These are phyloP conservation scores for Lentinula novae-zelandiae DNA, from an alignment of 1,284 basidiomycete genomes.

Conservation along the genomic window DNA sequence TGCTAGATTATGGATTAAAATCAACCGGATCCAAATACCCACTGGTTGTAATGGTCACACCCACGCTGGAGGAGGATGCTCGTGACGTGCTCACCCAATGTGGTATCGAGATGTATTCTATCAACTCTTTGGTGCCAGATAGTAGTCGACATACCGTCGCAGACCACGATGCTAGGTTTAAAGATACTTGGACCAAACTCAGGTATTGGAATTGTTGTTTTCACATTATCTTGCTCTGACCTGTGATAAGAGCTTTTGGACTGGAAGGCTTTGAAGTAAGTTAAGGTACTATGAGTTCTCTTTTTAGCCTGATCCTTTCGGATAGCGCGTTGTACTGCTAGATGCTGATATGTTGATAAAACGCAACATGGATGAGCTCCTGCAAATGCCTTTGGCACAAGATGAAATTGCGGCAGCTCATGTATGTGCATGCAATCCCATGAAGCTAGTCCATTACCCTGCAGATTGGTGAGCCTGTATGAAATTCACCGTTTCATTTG, in stretches of 20 bases:
- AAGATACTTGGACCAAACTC: constrained; percentile 90
- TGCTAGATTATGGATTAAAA: constrained; percentile 66
- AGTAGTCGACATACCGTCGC: constrained; percentile 46
- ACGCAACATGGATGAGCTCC: constrained; percentile 89
- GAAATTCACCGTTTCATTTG: constrained; percentile 3
- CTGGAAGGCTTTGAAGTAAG: constrained; percentile 73
- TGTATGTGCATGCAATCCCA: constrained; percentile 93
- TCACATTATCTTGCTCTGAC: neutral
- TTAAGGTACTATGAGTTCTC: constrained; percentile 4
- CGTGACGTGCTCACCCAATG: constrained; percentile 50
- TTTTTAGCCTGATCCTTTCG: neutral
- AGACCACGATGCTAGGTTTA: constrained; percentile 63
- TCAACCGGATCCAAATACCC: constrained; percentile 70
- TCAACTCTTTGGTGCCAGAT: constrained; percentile 59
- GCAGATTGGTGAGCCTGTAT: constrained; percentile 70
- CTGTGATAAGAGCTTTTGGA: constrained; percentile 61
- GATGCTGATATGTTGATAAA: constrained; percentile 71
- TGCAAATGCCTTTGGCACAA: constrained; percentile 61
- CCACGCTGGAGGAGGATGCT: constrained; percentile 51
- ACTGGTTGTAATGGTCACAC: constrained; percentile 79
- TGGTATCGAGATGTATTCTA: constrained; percentile 54
- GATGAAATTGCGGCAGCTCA: constrained; percentile 85
- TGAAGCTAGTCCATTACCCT: constrained; percentile 81
- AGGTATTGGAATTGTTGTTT: constrained; percentile 42
- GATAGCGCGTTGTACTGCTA: constrained; percentile 57